Base-by-base conservation (phyloP, 108 stramenopile species). In the Nannochloropsis salina region DNA sequence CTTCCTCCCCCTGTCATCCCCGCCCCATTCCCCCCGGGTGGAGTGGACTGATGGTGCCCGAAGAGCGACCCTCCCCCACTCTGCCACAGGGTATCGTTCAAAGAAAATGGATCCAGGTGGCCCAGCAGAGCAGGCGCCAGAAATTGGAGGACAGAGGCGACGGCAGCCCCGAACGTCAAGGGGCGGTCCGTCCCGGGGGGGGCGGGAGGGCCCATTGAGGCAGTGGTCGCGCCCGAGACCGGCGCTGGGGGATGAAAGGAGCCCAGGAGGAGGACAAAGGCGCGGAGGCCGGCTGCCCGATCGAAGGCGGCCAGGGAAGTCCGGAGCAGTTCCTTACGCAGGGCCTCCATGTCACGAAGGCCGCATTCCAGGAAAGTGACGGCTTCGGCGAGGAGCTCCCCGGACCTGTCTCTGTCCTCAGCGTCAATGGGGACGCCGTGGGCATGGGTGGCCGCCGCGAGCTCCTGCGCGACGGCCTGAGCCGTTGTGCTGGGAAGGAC, bases 331-430 rank as follows among this genome's bases (percentile, higher is more conserved):
- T 82, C 43, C 31, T 18, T 42, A 20, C 15, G 12, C 5, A 86
- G 80, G 9, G 8, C 22, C 18, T 44, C 82, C 31, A 82, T 45
- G 44, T 83, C 74, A 18, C 22, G 20, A 3, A 41, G 22, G 20
- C 80, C 40, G 21, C 40, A 40, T 21, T 40, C 42, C 31, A 86
- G 9, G 85, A 86, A 86, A 43, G 79, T 80, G 18, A 45, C 43
- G 11, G 44, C 82, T 82, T 86, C 85, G 12, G 85, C 85, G 21
- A 86, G 41, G n/a, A 82, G 80, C 43, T 86, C 80, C 44, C 61
- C 61, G 61, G 20, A n/a, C 61, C 61, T 15, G 20, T 74, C 8
- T n/a, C n/a, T n/a, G 15, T 15, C 61, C n/a, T 74, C 61, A 8
- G 61, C 61, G n/a, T 15, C n/a, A 74, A 74, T 74, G 3, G 61